Conservation (phyloP, 352 stramenopile genomes). For the Plasmopara viticola region DNA sequence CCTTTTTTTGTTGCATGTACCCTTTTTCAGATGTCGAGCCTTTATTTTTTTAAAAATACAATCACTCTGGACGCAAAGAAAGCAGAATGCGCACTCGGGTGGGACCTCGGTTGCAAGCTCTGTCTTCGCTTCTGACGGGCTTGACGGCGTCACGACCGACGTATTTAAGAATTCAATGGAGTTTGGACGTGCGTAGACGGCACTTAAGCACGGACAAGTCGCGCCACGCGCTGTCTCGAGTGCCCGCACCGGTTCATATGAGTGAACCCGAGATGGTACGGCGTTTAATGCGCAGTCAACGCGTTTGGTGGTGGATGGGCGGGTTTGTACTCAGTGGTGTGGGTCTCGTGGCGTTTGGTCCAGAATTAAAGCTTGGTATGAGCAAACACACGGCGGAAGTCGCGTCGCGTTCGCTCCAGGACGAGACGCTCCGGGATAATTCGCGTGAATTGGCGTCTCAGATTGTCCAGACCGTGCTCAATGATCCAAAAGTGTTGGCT, state of each 20-base stretch:
- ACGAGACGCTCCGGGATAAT: constrained; percentile 73
- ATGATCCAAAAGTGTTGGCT: constrained; percentile 77
- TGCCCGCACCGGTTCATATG: constrained; percentile 8
- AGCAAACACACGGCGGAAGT: constrained; percentile 82
- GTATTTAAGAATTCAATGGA: background rate
- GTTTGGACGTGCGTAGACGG: constrained; percentile 9
- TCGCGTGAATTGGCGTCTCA: constrained; percentile 70
- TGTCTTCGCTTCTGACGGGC: background rate
- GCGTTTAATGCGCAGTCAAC: constrained; percentile 43
- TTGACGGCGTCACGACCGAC: background rate
- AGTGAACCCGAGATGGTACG: constrained; percentile 41
- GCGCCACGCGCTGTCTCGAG: background rate
- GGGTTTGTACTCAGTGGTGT: constrained; percentile 32
- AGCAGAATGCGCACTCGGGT: too few relatives aligned
- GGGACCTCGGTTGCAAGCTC: too few relatives aligned
- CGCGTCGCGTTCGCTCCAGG: constrained; percentile 71
- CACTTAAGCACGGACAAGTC: constrained; percentile 14
- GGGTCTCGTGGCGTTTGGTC: constrained; percentile 62
- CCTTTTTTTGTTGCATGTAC: constrained; percentile 16
- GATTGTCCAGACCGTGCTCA: constrained; percentile 84
- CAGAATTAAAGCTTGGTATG: constrained; percentile 71
- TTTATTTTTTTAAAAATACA: background rate
- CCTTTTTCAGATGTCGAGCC: constrained; percentile 1
- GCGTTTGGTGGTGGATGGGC: constrained; percentile 52
- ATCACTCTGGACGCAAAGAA: too few relatives aligned